Conservation (phyloP, 2,329 filamentous ascomycete genomes). For the Epichloe glyceriae region DNA sequence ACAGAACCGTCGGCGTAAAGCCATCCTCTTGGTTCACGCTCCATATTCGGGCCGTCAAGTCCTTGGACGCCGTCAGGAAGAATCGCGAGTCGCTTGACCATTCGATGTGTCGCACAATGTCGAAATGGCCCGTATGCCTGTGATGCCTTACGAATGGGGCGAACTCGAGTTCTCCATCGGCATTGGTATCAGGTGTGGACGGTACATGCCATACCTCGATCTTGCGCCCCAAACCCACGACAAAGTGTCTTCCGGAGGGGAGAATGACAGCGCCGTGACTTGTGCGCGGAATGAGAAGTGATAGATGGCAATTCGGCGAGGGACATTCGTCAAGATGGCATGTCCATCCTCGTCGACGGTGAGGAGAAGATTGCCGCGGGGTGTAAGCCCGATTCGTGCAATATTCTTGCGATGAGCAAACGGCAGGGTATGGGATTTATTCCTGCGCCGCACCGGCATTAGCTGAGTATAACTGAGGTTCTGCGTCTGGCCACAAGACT, state of each 20-base stretch:
- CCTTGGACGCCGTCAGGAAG: slow-evolving; percentile 83
- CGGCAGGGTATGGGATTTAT: slow-evolving; percentile 74
- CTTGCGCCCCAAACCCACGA: slow-evolving; percentile 71
- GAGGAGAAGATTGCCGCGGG: slow-evolving; percentile 81
- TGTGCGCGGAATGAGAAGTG: slow-evolving; percentile 88
- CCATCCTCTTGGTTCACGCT: slow-evolving; percentile 77
- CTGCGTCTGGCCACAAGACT: slow-evolving; percentile 12
- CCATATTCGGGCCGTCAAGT: slow-evolving; percentile 90
- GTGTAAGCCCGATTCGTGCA: slow-evolving; percentile 72
- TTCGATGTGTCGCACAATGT: slow-evolving; percentile 71
- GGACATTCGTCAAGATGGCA: slow-evolving; percentile 84
- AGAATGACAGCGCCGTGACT: slow-evolving; percentile 76
- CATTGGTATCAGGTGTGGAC: slow-evolving; percentile 68
- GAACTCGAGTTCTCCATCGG: slow-evolving; percentile 78
- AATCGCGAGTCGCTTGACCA: slow-evolving; percentile 97
- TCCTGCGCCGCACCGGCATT: slow-evolving; percentile 34
- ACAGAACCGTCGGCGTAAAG: slow-evolving; percentile 78
- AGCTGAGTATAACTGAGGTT: background rate
- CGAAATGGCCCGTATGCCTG: slow-evolving; percentile 78
- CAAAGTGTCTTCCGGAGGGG: slow-evolving; percentile 82
- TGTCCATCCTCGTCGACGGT: slow-evolving; percentile 90
- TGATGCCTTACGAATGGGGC: slow-evolving; percentile 86
- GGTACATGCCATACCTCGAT: slow-evolving; percentile 96
- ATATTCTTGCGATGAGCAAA: slow-evolving; percentile 95
- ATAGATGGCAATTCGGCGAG: slow-evolving; percentile 74